Evolutionary conservation across 2,329 filamentous ascomycete genomes (phyloP), one percentile per base, ranked within the genome.

Genomic region (Ophiostoma himal-ulmi): DNA sequence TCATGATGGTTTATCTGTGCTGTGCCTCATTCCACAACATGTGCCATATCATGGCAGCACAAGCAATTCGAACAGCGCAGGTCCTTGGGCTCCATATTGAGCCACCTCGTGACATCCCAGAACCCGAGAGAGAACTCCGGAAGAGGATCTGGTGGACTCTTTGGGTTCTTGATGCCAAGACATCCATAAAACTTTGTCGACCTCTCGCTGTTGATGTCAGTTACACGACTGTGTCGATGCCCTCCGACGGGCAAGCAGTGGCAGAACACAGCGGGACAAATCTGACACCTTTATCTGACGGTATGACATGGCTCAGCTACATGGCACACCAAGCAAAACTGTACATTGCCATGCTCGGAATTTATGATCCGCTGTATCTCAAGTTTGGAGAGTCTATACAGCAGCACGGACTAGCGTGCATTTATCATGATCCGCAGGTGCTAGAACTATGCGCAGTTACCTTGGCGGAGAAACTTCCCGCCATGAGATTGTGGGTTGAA

Each of bases 1-100:
- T 48, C 8, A 30, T 22, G 10, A 76, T 76, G 26, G 73, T 81
- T 1, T 86, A 84, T 73, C 79, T 85, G 2, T 83, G 80, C 73
- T 81, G 80, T 69, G 83, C 80, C 0, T 82, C 82, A 0, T 83
- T 82, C 70, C 81, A 81, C 60, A 85, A 85, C 73, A 84, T 82
- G 77, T 79, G 81, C 3, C 78, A 85, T 71, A 79, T 77, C 70
- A 75, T 79, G 2, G 72, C 80, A 14, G 80, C 78, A 1, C 75
- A 80, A 41, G 82, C 82, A 0, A 76, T 83, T 2, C 80, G 82
- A 10, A 82, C 79, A 1, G 83, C 83, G 7, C 78, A 84, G 57
- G 80, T 82, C 52, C 75, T 85, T 0, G 83, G 84, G 0, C 76
- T 86, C n/a, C 44, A 48, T 6, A 17, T 48, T 48, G 44, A 48